phyloP scores from a whole-genome alignment of 306 rosid genomes.

The Glycine latifolia region DNA sequence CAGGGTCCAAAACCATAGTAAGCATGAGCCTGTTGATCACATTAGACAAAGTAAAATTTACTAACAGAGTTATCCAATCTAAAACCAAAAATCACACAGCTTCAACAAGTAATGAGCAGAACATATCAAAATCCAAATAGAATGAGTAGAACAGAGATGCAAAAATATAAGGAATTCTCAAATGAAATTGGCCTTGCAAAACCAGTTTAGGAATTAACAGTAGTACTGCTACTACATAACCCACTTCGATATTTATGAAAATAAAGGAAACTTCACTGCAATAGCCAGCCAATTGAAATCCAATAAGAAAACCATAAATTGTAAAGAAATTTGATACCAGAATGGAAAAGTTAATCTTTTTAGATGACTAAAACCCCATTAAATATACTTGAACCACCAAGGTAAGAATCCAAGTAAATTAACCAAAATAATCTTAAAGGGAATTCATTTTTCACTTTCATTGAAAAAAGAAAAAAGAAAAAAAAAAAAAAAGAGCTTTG shows the following conservation, averaged over 20 bases:
- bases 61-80: slow-evolving; percentile 4
- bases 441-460: not conserved
- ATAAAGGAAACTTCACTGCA: slow-evolving; percentile 1
- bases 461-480: not conserved
- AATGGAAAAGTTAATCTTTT: not conserved
- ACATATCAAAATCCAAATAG: slow-evolving; percentile 4
- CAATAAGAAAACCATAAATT: slow-evolving; percentile 28
- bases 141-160: not conserved
- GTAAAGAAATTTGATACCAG: not conserved
- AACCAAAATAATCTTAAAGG: not conserved
- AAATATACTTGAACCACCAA: slow-evolving; percentile 7
- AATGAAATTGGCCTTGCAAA: slow-evolving; percentile 3
- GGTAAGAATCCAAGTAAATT: slow-evolving; percentile 7
- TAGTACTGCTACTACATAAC: not conserved
- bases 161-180: slow-evolving; percentile 29
- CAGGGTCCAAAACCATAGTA: slow-evolving; percentile 65
- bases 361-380: not conserved
- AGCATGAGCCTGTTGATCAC: slow-evolving; percentile 68
- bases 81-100: slow-evolving; percentile 13
- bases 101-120: not conserved
- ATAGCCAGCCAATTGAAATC: not conserved
- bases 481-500: not conserved
- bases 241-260: not conserved
- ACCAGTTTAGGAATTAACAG: not conserved
- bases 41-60: slow-evolving; percentile 38